Percentiles rank a stretch among this genome's conserved stretches.
These are phyloP conservation scores for Perkinsus chesapeaki DNA, from an alignment of 169 alveolate genomes.

Conservation along the genomic window DNA sequence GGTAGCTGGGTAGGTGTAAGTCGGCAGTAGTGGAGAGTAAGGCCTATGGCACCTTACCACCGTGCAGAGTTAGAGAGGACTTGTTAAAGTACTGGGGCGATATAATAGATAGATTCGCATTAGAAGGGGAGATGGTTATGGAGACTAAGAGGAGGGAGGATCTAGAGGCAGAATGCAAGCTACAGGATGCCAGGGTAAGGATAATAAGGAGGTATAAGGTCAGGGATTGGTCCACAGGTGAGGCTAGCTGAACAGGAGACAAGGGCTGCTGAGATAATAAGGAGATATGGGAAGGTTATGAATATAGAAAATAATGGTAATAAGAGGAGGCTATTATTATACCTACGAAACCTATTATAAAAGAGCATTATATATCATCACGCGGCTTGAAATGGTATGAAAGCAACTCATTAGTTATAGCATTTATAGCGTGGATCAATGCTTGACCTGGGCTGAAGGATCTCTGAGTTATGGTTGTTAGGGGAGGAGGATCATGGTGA, in stretches of 20 bases:
- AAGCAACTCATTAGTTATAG: no score
- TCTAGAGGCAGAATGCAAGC: not conserved
- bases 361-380: no score
- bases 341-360: no score
- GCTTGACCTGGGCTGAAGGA: not conserved
- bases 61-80: not conserved
- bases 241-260: not conserved
- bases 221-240: not conserved
- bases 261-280: not conserved
- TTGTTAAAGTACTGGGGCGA: not conserved
- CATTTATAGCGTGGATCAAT: no score
- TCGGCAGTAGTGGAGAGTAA: not conserved
- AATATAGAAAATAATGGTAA: no score
- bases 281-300: not conserved
- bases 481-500: not conserved
- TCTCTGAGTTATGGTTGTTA: not conserved
- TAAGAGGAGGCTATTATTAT: no score
- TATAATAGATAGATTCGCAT: not conserved
- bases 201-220: not conserved
- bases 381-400: no score
- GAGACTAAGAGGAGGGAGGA: not conserved
- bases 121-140: not conserved
- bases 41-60: not conserved
- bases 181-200: not conserved
- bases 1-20: not conserved